Percentiles rank a stretch among this genome's conserved stretches.
These are phyloP conservation scores for Sugiyamaella sp. DNA, from an alignment of 1,139 yeast species.

Conservation along the genomic window DNA sequence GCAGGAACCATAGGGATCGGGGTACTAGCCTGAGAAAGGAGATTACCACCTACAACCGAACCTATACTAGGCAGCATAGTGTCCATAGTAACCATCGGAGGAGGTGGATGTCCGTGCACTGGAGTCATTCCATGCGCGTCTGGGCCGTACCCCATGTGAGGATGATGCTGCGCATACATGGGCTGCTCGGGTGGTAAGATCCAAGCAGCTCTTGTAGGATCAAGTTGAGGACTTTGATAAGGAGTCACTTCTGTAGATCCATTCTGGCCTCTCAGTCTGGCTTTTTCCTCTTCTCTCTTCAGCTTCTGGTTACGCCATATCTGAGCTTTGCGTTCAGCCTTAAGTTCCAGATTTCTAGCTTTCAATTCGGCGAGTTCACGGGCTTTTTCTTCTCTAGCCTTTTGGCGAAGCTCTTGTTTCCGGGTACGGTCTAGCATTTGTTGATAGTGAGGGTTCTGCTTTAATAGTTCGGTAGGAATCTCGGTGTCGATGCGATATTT, in stretches of 20 bases:
- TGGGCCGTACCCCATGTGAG: background rate
- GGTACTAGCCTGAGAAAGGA: background rate
- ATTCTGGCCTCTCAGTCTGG: constrained; percentile 14
- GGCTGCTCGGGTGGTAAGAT: constrained; percentile 6
- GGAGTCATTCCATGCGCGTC: constrained; percentile 5
- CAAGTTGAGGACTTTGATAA: constrained; percentile 5
- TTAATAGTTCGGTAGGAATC: constrained; percentile 40
- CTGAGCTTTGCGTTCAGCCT: constrained; percentile 24
- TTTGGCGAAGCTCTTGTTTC: constrained; percentile 19
- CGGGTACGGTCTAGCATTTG: constrained; percentile 19
- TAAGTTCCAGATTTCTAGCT: constrained; percentile 18
- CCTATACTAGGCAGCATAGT: constrained; percentile 13
- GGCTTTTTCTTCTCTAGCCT: constrained; percentile 20
- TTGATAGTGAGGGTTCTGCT: constrained; percentile 22
- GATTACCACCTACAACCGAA: constrained; percentile 5
- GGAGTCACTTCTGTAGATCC: background rate
- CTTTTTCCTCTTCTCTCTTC: constrained; percentile 25
- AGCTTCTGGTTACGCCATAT: constrained; percentile 21
- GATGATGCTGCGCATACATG: background rate
- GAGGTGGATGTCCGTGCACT: constrained; percentile 9
- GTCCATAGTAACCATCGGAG: constrained; percentile 4
- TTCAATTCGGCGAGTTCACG: constrained; percentile 20
- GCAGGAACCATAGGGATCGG: constrained; percentile 9
- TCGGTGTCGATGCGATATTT: constrained; percentile 43
- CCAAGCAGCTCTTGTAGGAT: constrained; percentile 5